Evolutionary conservation across 352 stramenopile species (phyloP).

Genomic region (Globisporangium okanoganense): DNA sequence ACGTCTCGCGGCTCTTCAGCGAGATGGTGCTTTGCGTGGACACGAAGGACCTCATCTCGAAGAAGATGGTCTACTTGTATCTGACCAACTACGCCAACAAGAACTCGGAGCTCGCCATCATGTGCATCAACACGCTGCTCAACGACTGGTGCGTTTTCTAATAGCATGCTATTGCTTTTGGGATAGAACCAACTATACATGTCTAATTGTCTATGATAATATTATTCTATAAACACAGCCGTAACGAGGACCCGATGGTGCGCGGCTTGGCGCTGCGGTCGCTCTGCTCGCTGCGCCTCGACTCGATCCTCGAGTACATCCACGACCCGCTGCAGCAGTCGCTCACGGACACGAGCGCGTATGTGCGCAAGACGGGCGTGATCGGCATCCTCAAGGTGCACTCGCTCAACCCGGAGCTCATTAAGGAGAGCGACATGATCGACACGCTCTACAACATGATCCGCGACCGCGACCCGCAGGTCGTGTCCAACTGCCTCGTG

Average conservation of each 20-base stretch:
- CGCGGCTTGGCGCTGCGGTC: constrained; percentile 95
- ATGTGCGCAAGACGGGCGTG: constrained; percentile 99
- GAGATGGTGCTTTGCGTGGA: constrained; percentile 98
- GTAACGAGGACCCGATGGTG: constrained; percentile 98
- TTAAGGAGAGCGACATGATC: constrained; percentile 94
- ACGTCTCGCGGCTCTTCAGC: constrained; percentile 98
- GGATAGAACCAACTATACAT: background rate
- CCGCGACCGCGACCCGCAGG: constrained; percentile 95
- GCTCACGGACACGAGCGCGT: constrained; percentile 95
- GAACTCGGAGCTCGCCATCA: constrained; percentile 98
- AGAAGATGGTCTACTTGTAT: constrained; percentile 99
- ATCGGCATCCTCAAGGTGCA: constrained; percentile 98
- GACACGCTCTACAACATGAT: constrained; percentile 99
- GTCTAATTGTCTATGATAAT: too few relatives aligned
- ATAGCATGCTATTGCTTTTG: background rate
- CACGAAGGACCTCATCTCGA: constrained; percentile 98
- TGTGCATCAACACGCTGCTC: constrained; percentile 99
- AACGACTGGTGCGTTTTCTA: constrained; percentile 92
- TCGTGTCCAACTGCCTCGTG: constrained; percentile 97
- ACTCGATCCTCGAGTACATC: constrained; percentile 99
- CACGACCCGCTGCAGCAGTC: constrained; percentile 89
- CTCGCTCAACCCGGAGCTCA: constrained; percentile 88
- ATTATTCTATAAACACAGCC: constrained; percentile 28
- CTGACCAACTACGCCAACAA: constrained; percentile 98
- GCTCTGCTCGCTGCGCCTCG: constrained; percentile 95